Evolutionary conservation across 2,329 filamentous ascomycete species (phyloP), one percentile per base, ranked within the genome.

Genomic region (Fusarium torulosum): DNA sequence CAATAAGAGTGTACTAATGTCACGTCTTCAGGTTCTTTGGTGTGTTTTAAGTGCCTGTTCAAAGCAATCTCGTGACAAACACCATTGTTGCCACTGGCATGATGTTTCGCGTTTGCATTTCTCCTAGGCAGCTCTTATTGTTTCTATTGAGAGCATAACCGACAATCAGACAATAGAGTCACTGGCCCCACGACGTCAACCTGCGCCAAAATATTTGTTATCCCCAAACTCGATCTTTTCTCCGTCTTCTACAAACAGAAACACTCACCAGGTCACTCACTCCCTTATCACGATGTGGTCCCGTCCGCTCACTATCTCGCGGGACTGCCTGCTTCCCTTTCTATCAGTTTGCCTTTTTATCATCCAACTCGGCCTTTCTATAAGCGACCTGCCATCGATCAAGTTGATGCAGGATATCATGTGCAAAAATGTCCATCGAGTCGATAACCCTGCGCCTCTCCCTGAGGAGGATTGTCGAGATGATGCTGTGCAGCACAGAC

Each of bases 321-420:
- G 43, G 1, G 21, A 35, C 23, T 60, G 49, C 35, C 53, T 74
- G 25, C 58, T 75, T 9, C 68, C 63, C 4, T 69, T 75, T 19
- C 67, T 75, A 17, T 65, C 65, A 13, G 29, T 42, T 38, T 59
- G 53, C 13, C 62, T 75, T 20, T 73, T 75, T 53, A 20, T 66
- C 53, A 59, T 74, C 47, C 73, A 75, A 19, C 43, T 75, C 4
- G 65, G 71, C 5, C 59, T 75, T 20, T 71, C 72, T 6, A 37
- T 75, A 19, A 63, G 67, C 31, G 67, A 72, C 11, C 56, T 72
- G 2, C 65, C 74, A 0, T 69, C 63, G 13, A 50, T 63, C 8
- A 74, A 63, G 45, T 31, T 73, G 9, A 64, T 72, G 55, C 74
- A 75, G 40, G 59, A 72, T 38, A 71, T 74, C 10, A 57, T 74